Percentiles rank a stretch among this genome's conserved stretches.
These are phyloP conservation scores for Russula ochroleuca DNA, from an alignment of 768 basidiomycete species.

Conservation along the genomic window DNA sequence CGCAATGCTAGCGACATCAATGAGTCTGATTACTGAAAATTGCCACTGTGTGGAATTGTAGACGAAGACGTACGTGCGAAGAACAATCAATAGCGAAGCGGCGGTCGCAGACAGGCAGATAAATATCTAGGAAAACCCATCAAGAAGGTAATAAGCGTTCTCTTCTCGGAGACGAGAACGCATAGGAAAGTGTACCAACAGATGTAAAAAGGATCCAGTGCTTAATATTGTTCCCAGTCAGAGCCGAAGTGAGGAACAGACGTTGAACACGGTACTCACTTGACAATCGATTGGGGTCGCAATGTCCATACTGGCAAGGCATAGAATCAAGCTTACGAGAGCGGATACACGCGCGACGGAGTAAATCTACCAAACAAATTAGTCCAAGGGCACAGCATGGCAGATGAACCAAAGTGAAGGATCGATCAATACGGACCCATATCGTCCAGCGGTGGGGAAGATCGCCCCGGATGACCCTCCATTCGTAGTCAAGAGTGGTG, in stretches of 20 bases:
- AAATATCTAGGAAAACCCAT: neutral
- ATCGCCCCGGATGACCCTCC: neutral
- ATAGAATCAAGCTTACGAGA: neutral
- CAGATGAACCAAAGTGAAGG: neutral
- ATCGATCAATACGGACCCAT: neutral
- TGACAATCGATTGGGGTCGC: neutral
- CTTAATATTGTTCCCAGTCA: neutral
- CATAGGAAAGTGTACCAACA: neutral
- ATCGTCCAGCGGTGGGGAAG: neutral
- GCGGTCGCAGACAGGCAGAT: neutral
- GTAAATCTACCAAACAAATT: neutral
- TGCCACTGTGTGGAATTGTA: neutral
- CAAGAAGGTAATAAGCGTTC: neutral
- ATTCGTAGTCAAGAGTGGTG: neutral
- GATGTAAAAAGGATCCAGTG: neutral
- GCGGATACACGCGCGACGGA: neutral
- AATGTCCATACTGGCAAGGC: neutral
- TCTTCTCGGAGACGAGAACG: neutral
- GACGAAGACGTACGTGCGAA: slow-evolving; percentile 6
- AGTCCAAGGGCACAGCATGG: neutral
- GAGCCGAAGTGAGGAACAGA: neutral
- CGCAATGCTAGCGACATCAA: neutral
- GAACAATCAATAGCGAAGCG: neutral
- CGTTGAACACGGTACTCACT: neutral
- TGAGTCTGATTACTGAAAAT: neutral